Evolutionary conservation across 2,329 filamentous ascomycete species (phyloP), one percentile per base, ranked within the genome.

Genomic region (Ilyonectria destructans): DNA sequence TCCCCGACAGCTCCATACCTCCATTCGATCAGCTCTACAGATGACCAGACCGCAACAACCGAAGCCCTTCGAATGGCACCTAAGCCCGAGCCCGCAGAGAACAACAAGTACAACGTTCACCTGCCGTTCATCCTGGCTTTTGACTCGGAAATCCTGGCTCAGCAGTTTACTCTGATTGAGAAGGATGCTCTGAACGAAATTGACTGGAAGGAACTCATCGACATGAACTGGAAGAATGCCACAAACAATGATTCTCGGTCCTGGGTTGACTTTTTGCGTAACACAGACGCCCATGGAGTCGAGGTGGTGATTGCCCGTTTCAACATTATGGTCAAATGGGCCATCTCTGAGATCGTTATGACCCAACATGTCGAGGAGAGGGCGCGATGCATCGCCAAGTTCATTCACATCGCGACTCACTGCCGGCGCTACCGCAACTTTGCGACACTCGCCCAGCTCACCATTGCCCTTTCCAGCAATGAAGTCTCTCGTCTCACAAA

Each of bases 311-410:
- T 96, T 79, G 92, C 93, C 9, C 91, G 93, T 56, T 96, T 96
- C 84, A 96, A 96, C 79, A 89, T 96, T 70, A 93, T 96, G 84
- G 93, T 95, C 69, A 96, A 96, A 79, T 96, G 93, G 93, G 91
- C 90, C 31, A 88, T 95, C 31, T 96, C 93, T 1, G 92, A 96
- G 79, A 89, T 93, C 71, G 88, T 96, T 9, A 85, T 96, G 55
- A 96, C 93, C 0, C 88, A 91, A 71, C 84, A 91, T 63, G 81
- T 91, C 12, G 89, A 91, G 68, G 93, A 96, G 80, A 88, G 93
- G 59, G 92, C 92, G 23, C 86, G 91, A 43, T 94, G 91, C 78
- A 89, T 96, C 70, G 90, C 93, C 80, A 96, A 96, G 80, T 92
- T 88, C 78, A 93, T 96, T 67, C 93, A 96, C 82, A 93, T 96